Evolutionary conservation across 2,329 filamentous ascomycete genomes (phyloP).

Genomic region (Calonectria naviculata): DNA sequence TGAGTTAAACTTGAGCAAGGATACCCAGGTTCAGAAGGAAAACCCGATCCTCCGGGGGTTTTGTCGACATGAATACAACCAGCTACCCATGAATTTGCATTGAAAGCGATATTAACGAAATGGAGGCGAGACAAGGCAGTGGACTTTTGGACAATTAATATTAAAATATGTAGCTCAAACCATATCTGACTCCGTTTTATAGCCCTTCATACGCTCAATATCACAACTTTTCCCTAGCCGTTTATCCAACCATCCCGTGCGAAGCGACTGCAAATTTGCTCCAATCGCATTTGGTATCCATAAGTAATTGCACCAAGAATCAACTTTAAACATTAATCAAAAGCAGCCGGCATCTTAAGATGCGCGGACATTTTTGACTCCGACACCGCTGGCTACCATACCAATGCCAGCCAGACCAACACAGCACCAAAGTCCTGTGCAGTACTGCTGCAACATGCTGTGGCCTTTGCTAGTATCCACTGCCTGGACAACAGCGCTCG

Average conservation of each 20-base stretch:
- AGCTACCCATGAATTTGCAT: too few species aligned
- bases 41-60: too few species aligned
- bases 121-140: not conserved
- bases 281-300: not conserved
- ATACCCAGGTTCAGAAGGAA: too few species aligned
- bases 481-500: constrained; percentile 16
- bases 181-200: not conserved
- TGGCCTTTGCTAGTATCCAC: constrained; percentile 16
- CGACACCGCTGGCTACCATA: constrained; percentile 12
- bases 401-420: constrained; percentile 14
- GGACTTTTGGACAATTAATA: not conserved
- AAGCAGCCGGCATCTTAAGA: not conserved
- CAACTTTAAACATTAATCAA: not conserved
- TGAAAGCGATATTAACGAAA: too few species aligned
- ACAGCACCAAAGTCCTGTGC: constrained; percentile 19
- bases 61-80: too few species aligned
- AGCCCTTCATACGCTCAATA: not conserved
- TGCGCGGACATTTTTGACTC: constrained; percentile 4
- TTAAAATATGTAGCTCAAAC: not conserved
- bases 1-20: not conserved
- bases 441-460: constrained; percentile 10
- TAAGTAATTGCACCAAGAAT: not conserved
- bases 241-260: not conserved
- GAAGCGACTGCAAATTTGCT: not conserved
- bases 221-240: not conserved